Percentiles rank a stretch among this genome's conserved stretches.
Evolutionary conservation across 1,139 yeast genomes (phyloP).

Genomic region (Protomyces macrosporus): DNA sequence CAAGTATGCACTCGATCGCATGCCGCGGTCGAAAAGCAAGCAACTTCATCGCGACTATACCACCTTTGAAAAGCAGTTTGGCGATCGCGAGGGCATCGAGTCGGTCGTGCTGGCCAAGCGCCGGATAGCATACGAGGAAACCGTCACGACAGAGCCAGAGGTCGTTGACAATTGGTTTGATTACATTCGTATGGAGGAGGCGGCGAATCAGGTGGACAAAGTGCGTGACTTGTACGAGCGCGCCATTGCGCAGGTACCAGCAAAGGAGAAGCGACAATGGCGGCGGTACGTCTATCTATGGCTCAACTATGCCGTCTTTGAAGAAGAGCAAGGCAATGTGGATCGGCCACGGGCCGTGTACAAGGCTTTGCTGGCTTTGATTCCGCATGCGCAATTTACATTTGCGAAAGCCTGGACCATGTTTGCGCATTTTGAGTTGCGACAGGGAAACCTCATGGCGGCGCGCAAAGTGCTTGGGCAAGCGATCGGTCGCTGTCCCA

Average conservation of each 20-base stretch:
- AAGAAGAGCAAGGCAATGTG: conserved; percentile 49
- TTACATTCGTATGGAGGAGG: conserved; percentile 49
- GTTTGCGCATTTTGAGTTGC: conserved; percentile 66
- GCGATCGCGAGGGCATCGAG: conserved; percentile 52
- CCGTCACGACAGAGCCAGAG: conserved; percentile 46
- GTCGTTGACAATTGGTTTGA: conserved; percentile 84
- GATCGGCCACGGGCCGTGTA: conserved; percentile 51
- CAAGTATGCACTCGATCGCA: conserved; percentile 47
- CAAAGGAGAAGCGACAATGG: conserved; percentile 49
- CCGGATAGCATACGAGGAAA: conserved; percentile 50
- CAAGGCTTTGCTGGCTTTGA: conserved; percentile 45
- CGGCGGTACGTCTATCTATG: conserved; percentile 62
- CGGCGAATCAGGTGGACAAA: conserved; percentile 37
- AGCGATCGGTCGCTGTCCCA: conserved; percentile 62
- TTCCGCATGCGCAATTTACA: conserved; percentile 58
- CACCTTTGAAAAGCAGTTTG: conserved; percentile 62
- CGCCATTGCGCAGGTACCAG: conserved; percentile 47
- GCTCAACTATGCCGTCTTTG: conserved; percentile 61
- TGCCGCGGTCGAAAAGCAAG: conserved; percentile 45
- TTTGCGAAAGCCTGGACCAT: conserved; percentile 72
- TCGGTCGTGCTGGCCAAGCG: conserved; percentile 52
- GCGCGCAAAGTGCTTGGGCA: conserved; percentile 72
- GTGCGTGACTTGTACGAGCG: conserved; percentile 45
- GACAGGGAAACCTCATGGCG: conserved; percentile 48
- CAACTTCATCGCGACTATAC: conserved; percentile 49